Evolutionary conservation across 306 rosid genomes (phyloP), one percentile per base, ranked within the genome.

Genomic region (Dicorynia guianensis): DNA sequence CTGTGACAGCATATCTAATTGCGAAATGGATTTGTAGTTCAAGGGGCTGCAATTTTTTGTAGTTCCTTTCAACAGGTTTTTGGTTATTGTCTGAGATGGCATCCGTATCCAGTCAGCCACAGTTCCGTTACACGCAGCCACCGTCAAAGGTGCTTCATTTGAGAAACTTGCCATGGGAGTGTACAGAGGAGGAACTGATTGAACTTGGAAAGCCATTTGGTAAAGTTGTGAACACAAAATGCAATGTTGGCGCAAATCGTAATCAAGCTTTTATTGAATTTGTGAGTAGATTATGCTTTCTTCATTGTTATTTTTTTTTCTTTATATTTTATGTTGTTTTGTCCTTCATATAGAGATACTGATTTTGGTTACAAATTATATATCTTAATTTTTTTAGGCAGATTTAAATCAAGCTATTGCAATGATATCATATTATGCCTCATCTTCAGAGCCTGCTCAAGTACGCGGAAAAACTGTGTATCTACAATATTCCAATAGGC

Each of bases 171-270:
- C 99, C 99, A 0, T 96, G 99, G 99, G 99, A 96, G 75, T 96
- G 99, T 83, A 81, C 93, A 0, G 99, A 96, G 84, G 98, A 96
- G 84, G 99, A 96, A 67, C 84, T 96, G 33, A 74, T 96, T 80
- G 98, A 96, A 77, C 96, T 96, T 75, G 99, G 99, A 61, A 96
- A 96, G 89, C 99, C 99, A n/a, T 96, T 96, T 87, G 99, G 99
- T 69, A 93, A 92, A 90, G 99, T 96, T 72, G 99, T 96, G 17
- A 96, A 96, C 89, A 96, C 99, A 13, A 96, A 96, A 76, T 92
- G 99, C 89, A 96, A 96, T 82, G 99, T 96, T 72, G 99, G 99
- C 59, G 96, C 99, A 38, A 96, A 96, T 81, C 82, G 91, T 46
- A 96, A 96, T 79, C 99, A 96, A 77, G 99, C 99, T 53, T 96